phyloP scores from a whole-genome alignment of 2,329 filamentous ascomycete species.

The Ceratocystis diversiconidia region DNA sequence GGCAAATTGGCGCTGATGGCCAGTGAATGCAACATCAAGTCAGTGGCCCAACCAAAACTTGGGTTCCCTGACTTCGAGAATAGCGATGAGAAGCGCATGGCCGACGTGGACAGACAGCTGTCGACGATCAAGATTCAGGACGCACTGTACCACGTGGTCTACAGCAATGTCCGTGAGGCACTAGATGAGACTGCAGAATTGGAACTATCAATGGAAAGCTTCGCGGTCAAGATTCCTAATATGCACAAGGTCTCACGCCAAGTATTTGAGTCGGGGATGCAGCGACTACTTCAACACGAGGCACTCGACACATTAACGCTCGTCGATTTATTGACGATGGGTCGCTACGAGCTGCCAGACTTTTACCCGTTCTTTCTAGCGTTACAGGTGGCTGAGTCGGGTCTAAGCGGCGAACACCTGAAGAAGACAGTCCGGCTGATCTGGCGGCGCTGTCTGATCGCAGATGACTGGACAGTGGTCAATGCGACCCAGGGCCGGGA shows the following conservation, averaged over 20 bases:
- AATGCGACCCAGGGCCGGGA: conserved; percentile 64
- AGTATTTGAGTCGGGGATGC: conserved; percentile 57
- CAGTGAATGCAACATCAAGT: conserved; percentile 30
- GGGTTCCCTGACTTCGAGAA: conserved; percentile 21
- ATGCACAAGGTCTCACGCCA: conserved; percentile 52
- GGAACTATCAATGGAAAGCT: conserved; percentile 59
- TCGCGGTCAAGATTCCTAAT: conserved; percentile 40
- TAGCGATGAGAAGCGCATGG: conserved; percentile 31
- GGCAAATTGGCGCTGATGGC: conserved; percentile 70
- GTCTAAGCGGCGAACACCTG: conserved; percentile 40
- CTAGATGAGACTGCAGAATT: conserved; percentile 69
- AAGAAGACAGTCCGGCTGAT: conserved; percentile 49
- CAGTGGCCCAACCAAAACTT: conserved; percentile 21
- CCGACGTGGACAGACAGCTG: conserved; percentile 47
- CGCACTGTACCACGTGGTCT: conserved; percentile 55
- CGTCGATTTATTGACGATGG: conserved; percentile 68
- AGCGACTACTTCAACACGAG: conserved; percentile 55
- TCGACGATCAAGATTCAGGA: conserved; percentile 68
- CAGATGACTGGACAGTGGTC: conserved; percentile 70
- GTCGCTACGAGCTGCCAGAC: conserved; percentile 26
- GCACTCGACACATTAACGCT: conserved; percentile 51
- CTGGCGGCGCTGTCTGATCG: conserved; percentile 75
- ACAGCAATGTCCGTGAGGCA: conserved; percentile 51
- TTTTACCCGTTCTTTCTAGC: conserved; percentile 59
- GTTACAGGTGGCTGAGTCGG: conserved; percentile 45